These are phyloP conservation scores for Aspergillus ellipticus DNA, from an alignment of 495 filamentous ascomycete genomes.

Conservation along the genomic window DNA sequence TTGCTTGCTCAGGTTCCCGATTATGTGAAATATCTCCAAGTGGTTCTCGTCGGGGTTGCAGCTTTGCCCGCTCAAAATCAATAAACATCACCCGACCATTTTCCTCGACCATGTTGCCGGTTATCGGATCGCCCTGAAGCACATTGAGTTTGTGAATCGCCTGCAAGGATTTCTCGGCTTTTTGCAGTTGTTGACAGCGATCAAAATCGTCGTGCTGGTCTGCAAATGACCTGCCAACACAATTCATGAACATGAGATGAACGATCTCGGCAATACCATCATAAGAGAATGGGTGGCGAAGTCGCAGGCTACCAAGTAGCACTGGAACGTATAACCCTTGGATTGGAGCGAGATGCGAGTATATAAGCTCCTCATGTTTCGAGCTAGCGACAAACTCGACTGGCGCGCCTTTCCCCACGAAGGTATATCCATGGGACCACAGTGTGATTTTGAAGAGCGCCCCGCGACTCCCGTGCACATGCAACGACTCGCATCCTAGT, in stretches of 20 bases:
- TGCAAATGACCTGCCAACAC: constrained; percentile 20
- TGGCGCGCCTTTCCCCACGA: constrained; percentile 42
- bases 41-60: constrained; percentile 11
- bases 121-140: constrained; percentile 17
- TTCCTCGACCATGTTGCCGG: constrained; percentile 19
- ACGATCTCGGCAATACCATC: constrained; percentile 29
- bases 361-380: constrained; percentile 30
- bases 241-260: constrained; percentile 33
- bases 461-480: constrained; percentile 32
- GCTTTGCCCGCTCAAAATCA: constrained; percentile 20
- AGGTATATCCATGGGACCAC: constrained; percentile 44
- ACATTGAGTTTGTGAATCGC: constrained; percentile 17
- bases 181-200: constrained; percentile 2
- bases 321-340: constrained; percentile 34
- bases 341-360: constrained; percentile 28
- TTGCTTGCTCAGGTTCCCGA: neutral
- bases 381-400: constrained; percentile 21
- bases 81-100: constrained; percentile 21
- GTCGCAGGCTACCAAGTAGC: constrained; percentile 29
- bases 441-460: constrained; percentile 43
- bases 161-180: constrained; percentile 15
- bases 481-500: constrained; percentile 37
- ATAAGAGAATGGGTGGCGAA: constrained; percentile 30
- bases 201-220: constrained; percentile 6
- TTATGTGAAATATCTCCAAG: constrained; percentile 5